Conservation (phyloP, 2,329 filamentous ascomycete species). For the Hymenotorrendiella dingleyae region DNA sequence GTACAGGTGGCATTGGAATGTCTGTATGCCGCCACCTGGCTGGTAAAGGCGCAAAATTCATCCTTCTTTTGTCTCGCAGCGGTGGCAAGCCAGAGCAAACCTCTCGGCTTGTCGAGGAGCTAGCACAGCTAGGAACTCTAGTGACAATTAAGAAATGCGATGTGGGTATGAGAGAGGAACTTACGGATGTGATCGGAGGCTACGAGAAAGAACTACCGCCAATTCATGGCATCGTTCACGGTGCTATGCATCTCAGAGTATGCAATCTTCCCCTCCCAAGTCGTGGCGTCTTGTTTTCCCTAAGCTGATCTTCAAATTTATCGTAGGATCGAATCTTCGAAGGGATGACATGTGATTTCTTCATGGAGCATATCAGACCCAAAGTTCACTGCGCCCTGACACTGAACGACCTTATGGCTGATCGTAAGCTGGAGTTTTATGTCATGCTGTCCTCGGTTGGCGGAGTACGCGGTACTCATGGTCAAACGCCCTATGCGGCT, state of each 20-base stretch:
- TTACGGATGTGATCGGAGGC: constrained; percentile 21
- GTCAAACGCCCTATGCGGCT: neutral
- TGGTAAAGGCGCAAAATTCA: constrained; percentile 7
- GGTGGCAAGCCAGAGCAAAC: neutral
- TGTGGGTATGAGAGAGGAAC: constrained; percentile 34
- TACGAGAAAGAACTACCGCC: constrained; percentile 30
- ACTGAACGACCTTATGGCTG: too few species aligned
- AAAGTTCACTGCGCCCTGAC: too few species aligned
- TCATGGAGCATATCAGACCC: too few species aligned
- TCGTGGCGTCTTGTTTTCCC: neutral
- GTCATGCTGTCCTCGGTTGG: neutral
- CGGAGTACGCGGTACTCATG: neutral
- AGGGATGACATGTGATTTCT: constrained; percentile 32
- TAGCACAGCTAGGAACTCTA: constrained; percentile 30
- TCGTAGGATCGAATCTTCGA: constrained; percentile 2
- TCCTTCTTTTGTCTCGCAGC: constrained; percentile 19
- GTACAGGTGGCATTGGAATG: constrained; percentile 19
- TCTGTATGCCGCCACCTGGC: constrained; percentile 9
- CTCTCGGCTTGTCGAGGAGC: neutral
- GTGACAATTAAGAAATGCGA: constrained; percentile 39
- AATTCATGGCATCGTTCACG: constrained; percentile 39
- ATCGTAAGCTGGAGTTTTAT: neutral
- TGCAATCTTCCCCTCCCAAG: neutral
- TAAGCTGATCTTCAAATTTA: neutral
- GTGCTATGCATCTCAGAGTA: constrained; percentile 35